A percentile compares a stretch with the other conserved stretches of the same genome.
Conservation (phyloP, 352 stramenopile species). For the Peronospora tabacina region DNA sequence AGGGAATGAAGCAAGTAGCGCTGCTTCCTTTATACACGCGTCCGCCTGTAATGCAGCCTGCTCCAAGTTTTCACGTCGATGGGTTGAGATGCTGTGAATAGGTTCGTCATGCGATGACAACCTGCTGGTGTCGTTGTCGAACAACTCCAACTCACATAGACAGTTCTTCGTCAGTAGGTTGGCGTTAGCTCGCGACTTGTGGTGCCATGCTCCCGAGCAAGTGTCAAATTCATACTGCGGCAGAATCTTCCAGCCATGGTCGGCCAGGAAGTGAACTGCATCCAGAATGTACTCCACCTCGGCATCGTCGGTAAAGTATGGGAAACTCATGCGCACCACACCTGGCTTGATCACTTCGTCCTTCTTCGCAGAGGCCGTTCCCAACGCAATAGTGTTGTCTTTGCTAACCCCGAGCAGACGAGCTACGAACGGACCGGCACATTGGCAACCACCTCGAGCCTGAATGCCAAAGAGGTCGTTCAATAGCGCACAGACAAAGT, state of each 20-base stretch:
- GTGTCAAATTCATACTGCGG: conserved; percentile 92
- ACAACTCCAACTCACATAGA: conserved; percentile 21
- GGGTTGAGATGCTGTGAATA: conserved; percentile 16
- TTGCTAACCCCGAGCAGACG: conserved; percentile 87
- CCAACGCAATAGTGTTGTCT: conserved; percentile 54
- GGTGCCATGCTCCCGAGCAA: conserved; percentile 87
- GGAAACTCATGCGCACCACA: conserved; percentile 91
- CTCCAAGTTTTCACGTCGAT: conserved; percentile 25
- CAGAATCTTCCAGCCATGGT: conserved; percentile 90
- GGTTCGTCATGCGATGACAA: conserved; percentile 7
- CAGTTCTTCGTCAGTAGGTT: conserved; percentile 10
- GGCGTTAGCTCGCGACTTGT: conserved; percentile 23
- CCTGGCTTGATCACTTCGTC: conserved; percentile 92
- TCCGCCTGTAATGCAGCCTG: conserved; percentile 18
- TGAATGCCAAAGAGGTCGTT: conserved; percentile 98
- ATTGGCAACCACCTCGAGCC: conserved; percentile 51
- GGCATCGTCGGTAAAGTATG: conserved; percentile 71
- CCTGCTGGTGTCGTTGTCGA: conserved; percentile 10
- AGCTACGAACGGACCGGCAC: conserved; percentile 91
- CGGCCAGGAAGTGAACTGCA: conserved; percentile 89
- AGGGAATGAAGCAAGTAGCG: conserved; percentile 12
- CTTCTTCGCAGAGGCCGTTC: conserved; percentile 81
- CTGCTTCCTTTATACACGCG: conserved; percentile 24
- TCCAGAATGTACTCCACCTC: conserved; percentile 91
- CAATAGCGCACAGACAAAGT: conserved; percentile 95